phyloP scores from a whole-genome alignment of 495 filamentous ascomycete species.

The Penicillium odoratum region DNA sequence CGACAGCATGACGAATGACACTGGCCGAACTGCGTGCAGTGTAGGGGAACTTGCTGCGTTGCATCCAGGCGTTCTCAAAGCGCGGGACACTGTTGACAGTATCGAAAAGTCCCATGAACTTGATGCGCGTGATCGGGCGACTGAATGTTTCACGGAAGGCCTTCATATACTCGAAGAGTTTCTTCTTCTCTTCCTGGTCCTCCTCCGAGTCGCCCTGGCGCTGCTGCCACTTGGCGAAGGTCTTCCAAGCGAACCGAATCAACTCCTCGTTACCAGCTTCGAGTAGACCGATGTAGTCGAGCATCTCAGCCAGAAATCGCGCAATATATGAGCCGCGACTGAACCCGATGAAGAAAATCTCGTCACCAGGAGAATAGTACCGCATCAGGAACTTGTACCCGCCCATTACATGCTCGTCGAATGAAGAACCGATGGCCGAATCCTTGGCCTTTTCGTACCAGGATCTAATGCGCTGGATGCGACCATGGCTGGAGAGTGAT shows the following conservation, averaged over 20 bases:
- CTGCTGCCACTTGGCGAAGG: slow-evolving; percentile 81
- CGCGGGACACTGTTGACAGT: slow-evolving; percentile 77
- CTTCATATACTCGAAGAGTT: slow-evolving; percentile 75
- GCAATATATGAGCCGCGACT: slow-evolving; percentile 85
- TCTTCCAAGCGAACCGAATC: slow-evolving; percentile 83
- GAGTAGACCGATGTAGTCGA: slow-evolving; percentile 78
- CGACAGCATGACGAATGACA: slow-evolving; percentile 70
- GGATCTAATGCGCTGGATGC: slow-evolving; percentile 63
- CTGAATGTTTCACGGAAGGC: slow-evolving; percentile 85
- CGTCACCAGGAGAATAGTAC: slow-evolving; percentile 76
- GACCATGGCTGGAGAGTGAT: slow-evolving; percentile 64
- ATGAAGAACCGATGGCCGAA: slow-evolving; percentile 78
- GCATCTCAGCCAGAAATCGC: slow-evolving; percentile 83
- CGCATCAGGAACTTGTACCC: slow-evolving; percentile 90
- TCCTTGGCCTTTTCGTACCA: slow-evolving; percentile 85
- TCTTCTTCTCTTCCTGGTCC: slow-evolving; percentile 58
- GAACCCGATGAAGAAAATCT: slow-evolving; percentile 84
- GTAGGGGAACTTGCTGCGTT: slow-evolving; percentile 78
- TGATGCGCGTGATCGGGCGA: slow-evolving; percentile 70
- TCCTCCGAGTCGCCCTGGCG: slow-evolving; percentile 57
- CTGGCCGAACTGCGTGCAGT: slow-evolving; percentile 75
- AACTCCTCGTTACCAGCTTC: slow-evolving; percentile 87
- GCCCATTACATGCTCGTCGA: slow-evolving; percentile 80
- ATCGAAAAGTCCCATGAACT: slow-evolving; percentile 50
- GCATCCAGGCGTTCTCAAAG: slow-evolving; percentile 86